phyloP scores from a whole-genome alignment of 23 red algal species.

The Cyanidiococcus yangmingshanensis region DNA sequence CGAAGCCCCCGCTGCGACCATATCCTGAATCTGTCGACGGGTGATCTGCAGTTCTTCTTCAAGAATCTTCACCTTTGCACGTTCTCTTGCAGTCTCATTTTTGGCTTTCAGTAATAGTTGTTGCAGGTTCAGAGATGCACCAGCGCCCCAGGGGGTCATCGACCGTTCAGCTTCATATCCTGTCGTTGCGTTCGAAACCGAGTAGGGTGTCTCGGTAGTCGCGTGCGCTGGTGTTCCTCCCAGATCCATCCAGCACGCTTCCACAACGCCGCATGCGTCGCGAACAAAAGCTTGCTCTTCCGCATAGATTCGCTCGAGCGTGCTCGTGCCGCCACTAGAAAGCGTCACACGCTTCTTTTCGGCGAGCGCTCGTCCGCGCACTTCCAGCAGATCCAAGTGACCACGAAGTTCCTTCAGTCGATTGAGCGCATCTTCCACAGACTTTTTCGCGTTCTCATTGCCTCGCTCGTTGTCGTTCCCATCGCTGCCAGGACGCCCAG shows the following conservation, averaged over 20 bases:
- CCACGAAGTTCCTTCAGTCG: constrained; percentile 1
- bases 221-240: background rate
- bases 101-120: background rate
- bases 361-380: constrained; percentile 7
- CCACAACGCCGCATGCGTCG: constrained; percentile 2
- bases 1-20: background rate
- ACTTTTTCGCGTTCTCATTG: no score
- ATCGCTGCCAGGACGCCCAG: background rate
- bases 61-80: constrained; percentile 6
- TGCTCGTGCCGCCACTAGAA: background rate
- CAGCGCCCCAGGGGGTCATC: background rate
- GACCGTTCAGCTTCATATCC: background rate
- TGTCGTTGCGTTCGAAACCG: background rate
- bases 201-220: background rate
- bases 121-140: background rate
- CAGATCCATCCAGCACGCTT: constrained; percentile 6
- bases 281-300: constrained; percentile 9
- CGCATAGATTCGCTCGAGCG: constrained; percentile 16
- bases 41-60: constrained; percentile 11
- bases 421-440: background rate
- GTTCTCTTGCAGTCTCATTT: background rate
- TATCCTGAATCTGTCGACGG: constrained; percentile 2
- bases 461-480: background rate
- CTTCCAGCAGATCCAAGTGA: constrained; percentile 9
- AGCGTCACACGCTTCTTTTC: constrained; percentile 14